Evolutionary conservation across 306 rosid genomes (phyloP).

Genomic region (Bauhinia variegata): DNA sequence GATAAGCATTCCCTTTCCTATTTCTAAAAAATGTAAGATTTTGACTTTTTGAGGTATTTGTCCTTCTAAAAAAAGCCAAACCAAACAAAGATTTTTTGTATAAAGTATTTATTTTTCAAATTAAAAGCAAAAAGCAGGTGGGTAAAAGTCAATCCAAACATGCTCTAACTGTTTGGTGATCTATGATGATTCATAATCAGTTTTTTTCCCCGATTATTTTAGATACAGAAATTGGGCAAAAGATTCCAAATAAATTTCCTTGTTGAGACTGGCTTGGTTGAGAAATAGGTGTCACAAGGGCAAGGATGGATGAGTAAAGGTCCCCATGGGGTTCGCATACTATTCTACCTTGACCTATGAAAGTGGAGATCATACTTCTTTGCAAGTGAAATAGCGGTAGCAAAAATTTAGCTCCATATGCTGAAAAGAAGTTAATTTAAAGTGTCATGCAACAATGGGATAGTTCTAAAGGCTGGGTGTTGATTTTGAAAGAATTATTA

Average conservation of each 20-base stretch:
- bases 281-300: neutral
- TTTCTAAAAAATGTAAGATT: too few relatives aligned
- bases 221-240: neutral
- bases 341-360: neutral
- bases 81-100: too few relatives aligned
- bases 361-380: neutral
- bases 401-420: neutral
- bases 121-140: too few relatives aligned
- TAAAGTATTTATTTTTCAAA: too few relatives aligned
- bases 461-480: neutral
- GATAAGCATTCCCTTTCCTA: too few relatives aligned
- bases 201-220: neutral
- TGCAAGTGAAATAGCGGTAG: constrained; percentile 8
- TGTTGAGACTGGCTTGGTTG: neutral
- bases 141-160: too few relatives aligned
- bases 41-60: too few relatives aligned
- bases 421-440: constrained; percentile 20
- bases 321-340: constrained; percentile 18
- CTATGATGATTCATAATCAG: constrained; percentile 15
- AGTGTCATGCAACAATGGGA: neutral
- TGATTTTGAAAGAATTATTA: neutral
- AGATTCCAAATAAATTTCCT: neutral
- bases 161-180: constrained; percentile 7
- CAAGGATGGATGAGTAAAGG: neutral
- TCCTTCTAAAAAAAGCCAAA: too few relatives aligned